Evolutionary conservation across 2,329 filamentous ascomycete genomes (phyloP), one percentile per base, ranked within the genome.

Genomic region (Alternaria longipes): DNA sequence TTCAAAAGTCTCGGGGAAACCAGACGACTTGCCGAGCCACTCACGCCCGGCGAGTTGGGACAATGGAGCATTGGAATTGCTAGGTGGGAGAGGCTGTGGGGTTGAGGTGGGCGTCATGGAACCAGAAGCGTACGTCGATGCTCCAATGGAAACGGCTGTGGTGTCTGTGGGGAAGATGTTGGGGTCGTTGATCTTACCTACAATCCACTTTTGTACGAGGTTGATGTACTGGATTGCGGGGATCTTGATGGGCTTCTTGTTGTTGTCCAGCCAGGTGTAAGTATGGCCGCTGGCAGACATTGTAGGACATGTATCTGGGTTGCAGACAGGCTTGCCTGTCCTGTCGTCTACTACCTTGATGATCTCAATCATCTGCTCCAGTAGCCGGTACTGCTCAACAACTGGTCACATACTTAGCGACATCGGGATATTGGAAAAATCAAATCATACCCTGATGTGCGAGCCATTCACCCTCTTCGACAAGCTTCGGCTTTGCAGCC

Each of bases 181-280:
- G 51, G 89, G 89, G 78, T 98, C 94, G 72, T 95, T 92, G 66
- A 97, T 93, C 82, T 98, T 98, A 81, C 93, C 93, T 30, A 92
- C 91, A 77, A 98, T 97, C 94, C 94, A 98, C 74, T 94, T 92
- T 81, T 97, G 94, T 78, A 98, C 96, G 26, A 97, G 88, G 68
- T 92, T 93, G 82, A 97, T 95, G 82, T 98, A 98, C 79, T 96
- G 93, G 64, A 90, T 90, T 7, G 94, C 94, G 4, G 94, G 93
- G 42, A 98, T 91, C 80, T 97, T 94, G 66, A 97, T 93, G 11
- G 94, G 93, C 75, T 93, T 90, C 70, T 91, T 89, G 72, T 92
- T 90, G 67, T 90, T 90, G 80, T 97, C 96, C 56, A 98, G 87
- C 94, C 94, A 98, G 50, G 94, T 97, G 79, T 97, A 98, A 26